Conservation (phyloP, 202 grass and related monocot genomes). For the Setaria viridis region DNA sequence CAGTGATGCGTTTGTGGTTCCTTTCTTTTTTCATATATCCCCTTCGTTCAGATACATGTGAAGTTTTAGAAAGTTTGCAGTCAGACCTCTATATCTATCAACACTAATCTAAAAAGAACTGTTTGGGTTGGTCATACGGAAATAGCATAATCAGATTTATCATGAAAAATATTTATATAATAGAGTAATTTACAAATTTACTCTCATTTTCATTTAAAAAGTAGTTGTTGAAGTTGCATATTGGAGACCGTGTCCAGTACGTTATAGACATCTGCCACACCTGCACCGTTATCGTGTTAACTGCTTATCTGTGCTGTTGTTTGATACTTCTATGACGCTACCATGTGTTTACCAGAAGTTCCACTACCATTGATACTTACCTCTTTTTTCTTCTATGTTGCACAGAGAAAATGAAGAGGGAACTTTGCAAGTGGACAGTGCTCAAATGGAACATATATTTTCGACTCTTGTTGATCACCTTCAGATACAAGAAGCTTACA, state of each 20-base stretch:
- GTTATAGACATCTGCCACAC: not conserved
- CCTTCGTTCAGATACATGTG: not conserved
- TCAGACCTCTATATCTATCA: not conserved
- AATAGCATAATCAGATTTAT: not conserved
- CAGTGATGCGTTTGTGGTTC: not conserved
- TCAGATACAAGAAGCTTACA: conserved; percentile 94
- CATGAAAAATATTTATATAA: not conserved
- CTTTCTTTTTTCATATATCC: conserved; percentile 7
- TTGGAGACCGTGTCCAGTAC: not conserved
- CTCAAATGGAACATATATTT: conserved; percentile 88
- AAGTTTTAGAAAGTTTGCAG: conserved; percentile 4
- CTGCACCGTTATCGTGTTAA: not conserved
- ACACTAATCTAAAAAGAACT: not conserved
- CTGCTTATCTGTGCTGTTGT: not conserved
- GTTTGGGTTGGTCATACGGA: not conserved
- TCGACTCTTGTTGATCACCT: conserved; percentile 82
- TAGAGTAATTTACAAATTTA: conserved; percentile 2
- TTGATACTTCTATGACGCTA: conserved; percentile 28
- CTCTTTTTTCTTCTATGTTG: conserved; percentile 25
- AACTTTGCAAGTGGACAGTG: conserved; percentile 84
- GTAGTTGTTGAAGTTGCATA: not conserved
- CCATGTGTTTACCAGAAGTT: conserved; percentile 24
- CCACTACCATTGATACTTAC: conserved; percentile 12
- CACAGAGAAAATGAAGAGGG: conserved; percentile 55
- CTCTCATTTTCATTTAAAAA: not conserved